Base-by-base conservation (phyloP, 805 yeast genomes). In the Saccharomycopsis javanensis region DNA sequence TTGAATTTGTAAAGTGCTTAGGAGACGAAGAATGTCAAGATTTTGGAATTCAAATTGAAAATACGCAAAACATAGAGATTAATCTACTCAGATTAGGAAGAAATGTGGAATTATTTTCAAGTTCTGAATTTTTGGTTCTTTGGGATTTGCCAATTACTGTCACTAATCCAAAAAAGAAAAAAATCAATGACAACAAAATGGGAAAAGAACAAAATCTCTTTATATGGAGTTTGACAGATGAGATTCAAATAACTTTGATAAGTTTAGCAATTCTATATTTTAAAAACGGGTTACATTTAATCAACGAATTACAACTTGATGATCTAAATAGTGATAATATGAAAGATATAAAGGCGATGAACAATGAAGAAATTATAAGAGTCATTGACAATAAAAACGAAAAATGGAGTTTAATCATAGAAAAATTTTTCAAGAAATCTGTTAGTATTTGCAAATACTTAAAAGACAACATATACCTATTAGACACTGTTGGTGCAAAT, bases 351-450 rank as follows among this genome's bases (percentile, higher is more conserved):
- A 46, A 48, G 46, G 13, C 55, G 5, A 42, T 42, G 48, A 50
- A 45, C 5, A 27, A 16, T 20, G 51, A 35, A 38, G 28, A 30
- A 25, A 33, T 48, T 28, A 18, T 34, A 15, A 48, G 7, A 48
- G 27, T 28, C 13, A 48, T 25, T 6, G 34, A 57, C 2, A 27
- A 45, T 5, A 46, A 55, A 33, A 35, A 50, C n/a, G 35, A 25
- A 1, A 55, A 52, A 50, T 60, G 62, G 62, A 30, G 13, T 23
- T 5, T 35, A 27, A 37, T 60, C 5, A 50, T 25, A 2, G 42
- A 48, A 3, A 60, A 57, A 10, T 57, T 50, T 23, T 57, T 60
- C 35, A 60, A 60, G 42, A 55, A 57, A n/a, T 59, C 59, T 13
- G 25, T 55, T 5, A 25, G 53, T 18, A 45, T 57, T 28, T 23